Conservation (phyloP, 2,329 filamentous ascomycete species). For the Aspergillaceae sp. region DNA sequence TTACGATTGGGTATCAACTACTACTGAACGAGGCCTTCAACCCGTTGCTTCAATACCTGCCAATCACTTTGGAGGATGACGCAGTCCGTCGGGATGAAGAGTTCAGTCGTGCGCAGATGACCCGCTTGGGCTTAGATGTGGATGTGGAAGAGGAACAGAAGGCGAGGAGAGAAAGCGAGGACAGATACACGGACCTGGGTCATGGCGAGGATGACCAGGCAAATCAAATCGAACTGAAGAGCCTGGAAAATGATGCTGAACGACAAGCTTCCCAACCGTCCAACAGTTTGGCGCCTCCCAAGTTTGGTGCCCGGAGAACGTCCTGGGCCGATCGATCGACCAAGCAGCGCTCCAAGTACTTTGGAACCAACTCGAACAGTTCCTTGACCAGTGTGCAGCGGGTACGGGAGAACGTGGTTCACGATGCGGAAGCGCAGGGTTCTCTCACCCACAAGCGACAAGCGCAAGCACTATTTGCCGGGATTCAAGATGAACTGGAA, state of each 20-base stretch:
- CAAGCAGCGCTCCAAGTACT: conserved; percentile 34
- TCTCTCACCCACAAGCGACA: conserved; percentile 57
- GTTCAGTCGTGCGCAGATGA: conserved; percentile 70
- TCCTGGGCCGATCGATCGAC: conserved; percentile 39
- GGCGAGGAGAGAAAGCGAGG: conserved; percentile 39
- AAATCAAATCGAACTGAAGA: conserved; percentile 42
- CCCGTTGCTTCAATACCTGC: conserved; percentile 78
- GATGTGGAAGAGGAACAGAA: conserved; percentile 44
- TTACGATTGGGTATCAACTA: conserved; percentile 71
- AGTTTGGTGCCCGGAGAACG: conserved; percentile 17
- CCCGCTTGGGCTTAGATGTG: conserved; percentile 54
- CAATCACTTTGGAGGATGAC: conserved; percentile 92
- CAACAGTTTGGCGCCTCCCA: background rate
- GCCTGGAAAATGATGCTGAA: conserved; percentile 22
- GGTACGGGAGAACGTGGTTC: conserved; percentile 28
- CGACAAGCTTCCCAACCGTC: background rate
- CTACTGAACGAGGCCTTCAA: conserved; percentile 75
- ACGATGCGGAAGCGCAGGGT: conserved; percentile 63
- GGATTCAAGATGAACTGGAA: conserved; percentile 86
- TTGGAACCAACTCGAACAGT: conserved; percentile 26
- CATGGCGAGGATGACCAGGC: conserved; percentile 27
- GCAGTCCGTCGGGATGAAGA: conserved; percentile 83
- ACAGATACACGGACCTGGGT: conserved; percentile 15
- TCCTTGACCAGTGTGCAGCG: conserved; percentile 24
- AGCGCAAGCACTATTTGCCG: conserved; percentile 75